Evolutionary conservation across 306 rosid genomes (phyloP).

Genomic region (Prunus armeniaca): DNA sequence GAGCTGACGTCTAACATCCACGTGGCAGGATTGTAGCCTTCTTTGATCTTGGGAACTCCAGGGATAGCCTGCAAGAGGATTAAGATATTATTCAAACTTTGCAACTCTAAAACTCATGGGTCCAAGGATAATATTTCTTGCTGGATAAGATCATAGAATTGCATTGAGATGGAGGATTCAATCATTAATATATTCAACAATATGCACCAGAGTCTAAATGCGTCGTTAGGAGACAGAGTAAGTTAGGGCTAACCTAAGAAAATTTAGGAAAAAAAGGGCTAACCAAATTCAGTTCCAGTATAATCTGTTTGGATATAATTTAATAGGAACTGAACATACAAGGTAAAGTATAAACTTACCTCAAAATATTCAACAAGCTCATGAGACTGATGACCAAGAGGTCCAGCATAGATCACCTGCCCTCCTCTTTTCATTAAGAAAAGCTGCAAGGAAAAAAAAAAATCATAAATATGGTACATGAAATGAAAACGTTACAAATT

Average conservation of each 20-base stretch:
- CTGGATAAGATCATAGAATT: not conserved
- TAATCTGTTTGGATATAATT: not conserved
- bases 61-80: conserved; percentile 43
- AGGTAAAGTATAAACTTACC: conserved; percentile 31
- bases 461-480: not conserved
- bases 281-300: not conserved
- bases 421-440: conserved; percentile 86
- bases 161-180: not conserved
- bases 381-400: conserved; percentile 64
- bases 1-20: conserved; percentile 88
- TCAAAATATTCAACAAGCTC: conserved; percentile 73
- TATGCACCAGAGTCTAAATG: not conserved
- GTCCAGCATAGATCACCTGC: conserved; percentile 72
- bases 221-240: not conserved
- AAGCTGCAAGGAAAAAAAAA: conserved; percentile 29
- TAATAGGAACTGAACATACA: not conserved
- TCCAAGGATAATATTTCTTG: not conserved
- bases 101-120: not conserved
- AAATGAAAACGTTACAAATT: not conserved
- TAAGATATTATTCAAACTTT: not conserved
- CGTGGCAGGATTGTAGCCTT: conserved; percentile 67
- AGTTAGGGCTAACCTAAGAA: not conserved
- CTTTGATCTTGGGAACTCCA: conserved; percentile 56
- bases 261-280: too few relatives aligned
- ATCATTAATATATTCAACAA: too few relatives aligned